These are phyloP conservation scores for Cadophora malorum DNA, from an alignment of 2,329 filamentous ascomycete genomes.

Conservation along the genomic window DNA sequence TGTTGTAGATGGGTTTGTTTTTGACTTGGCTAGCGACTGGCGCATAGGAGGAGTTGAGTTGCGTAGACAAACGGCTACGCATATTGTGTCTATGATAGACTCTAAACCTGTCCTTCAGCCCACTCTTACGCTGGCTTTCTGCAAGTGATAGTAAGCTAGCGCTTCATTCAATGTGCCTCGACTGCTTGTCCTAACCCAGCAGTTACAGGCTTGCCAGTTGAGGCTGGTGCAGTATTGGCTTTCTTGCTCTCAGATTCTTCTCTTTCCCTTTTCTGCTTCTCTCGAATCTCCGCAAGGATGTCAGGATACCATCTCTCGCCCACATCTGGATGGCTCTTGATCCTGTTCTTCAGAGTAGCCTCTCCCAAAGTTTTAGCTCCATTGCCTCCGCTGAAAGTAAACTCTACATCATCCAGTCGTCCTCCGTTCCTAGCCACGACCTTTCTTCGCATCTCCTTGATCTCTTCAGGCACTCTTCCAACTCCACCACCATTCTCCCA, in stretches of 20 bases:
- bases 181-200: slow-evolving; percentile 44
- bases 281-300: slow-evolving; percentile 57
- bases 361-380: slow-evolving; percentile 73
- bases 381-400: slow-evolving; percentile 77
- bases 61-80: slow-evolving; percentile 24
- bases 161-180: slow-evolving; percentile 48
- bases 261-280: slow-evolving; percentile 59
- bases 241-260: slow-evolving; percentile 42
- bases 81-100: slow-evolving; percentile 31
- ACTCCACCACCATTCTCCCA: slow-evolving; percentile 63
- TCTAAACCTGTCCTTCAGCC: neutral
- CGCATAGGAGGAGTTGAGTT: slow-evolving; percentile 34
- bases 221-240: slow-evolving; percentile 18
- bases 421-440: slow-evolving; percentile 63
- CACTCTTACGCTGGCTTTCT: neutral
- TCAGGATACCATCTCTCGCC: slow-evolving; percentile 82
- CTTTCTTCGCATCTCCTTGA: slow-evolving; percentile 65
- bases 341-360: slow-evolving; percentile 81
- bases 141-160: neutral
- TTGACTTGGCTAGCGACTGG: slow-evolving; percentile 34
- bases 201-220: slow-evolving; percentile 34
- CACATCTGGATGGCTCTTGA: slow-evolving; percentile 89
- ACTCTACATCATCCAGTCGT: slow-evolving; percentile 78
- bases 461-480: slow-evolving; percentile 61
- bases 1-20: slow-evolving; percentile 21